Base-by-base conservation (phyloP, 345 rosid species). In the Aethionema arabicum region DNA sequence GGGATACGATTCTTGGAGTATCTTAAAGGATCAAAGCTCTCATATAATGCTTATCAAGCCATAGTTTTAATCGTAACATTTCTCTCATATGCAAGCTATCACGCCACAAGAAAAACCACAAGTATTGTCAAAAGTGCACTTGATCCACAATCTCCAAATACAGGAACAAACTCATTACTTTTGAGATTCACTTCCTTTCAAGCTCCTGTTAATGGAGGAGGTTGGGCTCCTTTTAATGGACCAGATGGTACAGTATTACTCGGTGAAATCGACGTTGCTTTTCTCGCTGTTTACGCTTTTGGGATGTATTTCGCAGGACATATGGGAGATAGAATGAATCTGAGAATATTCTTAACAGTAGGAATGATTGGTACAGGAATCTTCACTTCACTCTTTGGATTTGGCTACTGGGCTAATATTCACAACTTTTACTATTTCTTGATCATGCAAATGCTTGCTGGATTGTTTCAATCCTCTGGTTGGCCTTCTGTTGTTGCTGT, bases 401-500 rank as follows among this genome's bases (percentile, higher is more conserved):
- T 77, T 10, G 95, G 92, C 15, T 87, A 79, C 14, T 90, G 97
- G 95, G 79, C 76, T 7, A 79, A 83, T 12, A 36, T 86, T 14
- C 96, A 89, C 31, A 80, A 43, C 59, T 82, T 83, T 64, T 80
- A 75, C 73, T 87, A 80, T 49, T 90, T 59, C 68, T 59, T 87
- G 63, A 65, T 70, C 8, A 52, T 78, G 49, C 97, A 90, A 68
- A 79, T 85, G 85, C 52, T 85, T 30, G 85, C 88, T 0, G 97
- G 92, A 9, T 60, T 90, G 85, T 84, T 87, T 76, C 95, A 90
- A 61, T 87, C 97, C 46, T 80, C 92, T 14, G 91, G 97, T 13
- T 90, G 97, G 97, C 97, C 95, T 35, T 90, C 88, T 0, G 95
- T 90, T 5, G 97, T 90, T 60, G 97, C 95, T 10, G 95, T 90